Evolutionary conservation across 331 rosid species (phyloP).

Genomic region (Telfairia occidentalis): DNA sequence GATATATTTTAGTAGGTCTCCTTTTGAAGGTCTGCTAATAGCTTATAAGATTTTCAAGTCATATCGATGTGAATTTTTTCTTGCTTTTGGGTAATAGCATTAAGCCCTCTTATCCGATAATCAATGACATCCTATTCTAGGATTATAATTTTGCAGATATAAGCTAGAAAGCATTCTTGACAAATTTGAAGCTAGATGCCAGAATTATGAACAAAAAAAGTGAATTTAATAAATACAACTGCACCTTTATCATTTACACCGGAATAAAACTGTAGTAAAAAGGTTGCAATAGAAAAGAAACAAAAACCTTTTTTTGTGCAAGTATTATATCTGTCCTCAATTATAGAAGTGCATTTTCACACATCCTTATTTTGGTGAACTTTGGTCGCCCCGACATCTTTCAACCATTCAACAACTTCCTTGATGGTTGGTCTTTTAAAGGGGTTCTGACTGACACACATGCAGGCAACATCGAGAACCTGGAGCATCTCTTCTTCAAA

Average conservation of each 20-base stretch:
- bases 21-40: neutral
- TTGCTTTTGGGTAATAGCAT: neutral
- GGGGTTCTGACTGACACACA: conserved; percentile 77
- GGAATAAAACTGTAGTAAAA: conserved; percentile 10
- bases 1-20: neutral
- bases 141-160: neutral
- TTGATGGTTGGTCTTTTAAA: conserved; percentile 72
- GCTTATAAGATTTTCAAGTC: neutral
- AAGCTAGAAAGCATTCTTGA: neutral
- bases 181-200: neutral
- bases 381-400: conserved; percentile 41
- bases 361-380: conserved; percentile 23
- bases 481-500: conserved; percentile 65
- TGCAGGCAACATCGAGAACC: conserved; percentile 87
- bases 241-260: conserved; percentile 4
- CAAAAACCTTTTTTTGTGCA: conserved; percentile 1
- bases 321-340: conserved; percentile 2
- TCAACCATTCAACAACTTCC: conserved; percentile 79
- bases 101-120: neutral
- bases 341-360: neutral
- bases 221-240: neutral
- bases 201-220: conserved; percentile 5
- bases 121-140: neutral
- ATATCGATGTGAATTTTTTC: neutral
- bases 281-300: neutral